Evolutionary conservation across 2,329 filamentous ascomycete genomes (phyloP).

Genomic region (Diplodia seriata): DNA sequence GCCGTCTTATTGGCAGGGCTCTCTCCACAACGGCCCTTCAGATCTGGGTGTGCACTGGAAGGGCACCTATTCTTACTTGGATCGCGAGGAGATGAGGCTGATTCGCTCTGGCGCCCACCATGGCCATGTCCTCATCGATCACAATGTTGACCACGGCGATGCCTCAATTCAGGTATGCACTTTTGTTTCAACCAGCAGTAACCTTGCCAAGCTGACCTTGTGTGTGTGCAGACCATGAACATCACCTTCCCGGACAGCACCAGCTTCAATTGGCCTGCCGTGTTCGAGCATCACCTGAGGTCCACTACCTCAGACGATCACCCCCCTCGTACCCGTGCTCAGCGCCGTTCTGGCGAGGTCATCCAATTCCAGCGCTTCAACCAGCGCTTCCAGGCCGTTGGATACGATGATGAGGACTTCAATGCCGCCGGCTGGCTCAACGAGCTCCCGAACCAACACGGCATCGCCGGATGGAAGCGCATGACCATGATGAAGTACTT

Average conservation of each 20-base stretch:
- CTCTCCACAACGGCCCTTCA: conserved; percentile 45
- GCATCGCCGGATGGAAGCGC: conserved; percentile 61
- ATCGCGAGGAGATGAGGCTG: conserved; percentile 39
- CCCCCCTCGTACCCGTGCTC: conserved; percentile 43
- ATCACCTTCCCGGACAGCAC: conserved; percentile 42
- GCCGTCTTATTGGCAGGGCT: conserved; percentile 53
- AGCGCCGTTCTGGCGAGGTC: conserved; percentile 36
- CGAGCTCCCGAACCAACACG: conserved; percentile 55
- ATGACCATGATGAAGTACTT: conserved; percentile 63
- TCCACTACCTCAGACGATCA: conserved; percentile 41
- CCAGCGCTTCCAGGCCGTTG: conserved; percentile 48
- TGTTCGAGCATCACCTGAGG: conserved; percentile 51
- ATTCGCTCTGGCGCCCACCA: conserved; percentile 37
- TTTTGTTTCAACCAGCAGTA: too few species aligned
- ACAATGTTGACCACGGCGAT: conserved; percentile 43
- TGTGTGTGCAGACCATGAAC: conserved; percentile 40
- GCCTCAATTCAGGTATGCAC: conserved; percentile 22
- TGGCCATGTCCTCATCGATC: conserved; percentile 36
- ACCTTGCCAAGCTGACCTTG: not conserved
- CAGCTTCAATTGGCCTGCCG: conserved; percentile 44
- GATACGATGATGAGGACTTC: conserved; percentile 48
- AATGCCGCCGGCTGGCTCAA: conserved; percentile 58
- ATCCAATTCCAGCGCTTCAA: conserved; percentile 21
- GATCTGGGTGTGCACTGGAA: conserved; percentile 57
- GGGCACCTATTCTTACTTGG: conserved; percentile 56